Evolutionary conservation across 2,329 filamentous ascomycete genomes (phyloP).

Genomic region (Talaromyces islandicus): DNA sequence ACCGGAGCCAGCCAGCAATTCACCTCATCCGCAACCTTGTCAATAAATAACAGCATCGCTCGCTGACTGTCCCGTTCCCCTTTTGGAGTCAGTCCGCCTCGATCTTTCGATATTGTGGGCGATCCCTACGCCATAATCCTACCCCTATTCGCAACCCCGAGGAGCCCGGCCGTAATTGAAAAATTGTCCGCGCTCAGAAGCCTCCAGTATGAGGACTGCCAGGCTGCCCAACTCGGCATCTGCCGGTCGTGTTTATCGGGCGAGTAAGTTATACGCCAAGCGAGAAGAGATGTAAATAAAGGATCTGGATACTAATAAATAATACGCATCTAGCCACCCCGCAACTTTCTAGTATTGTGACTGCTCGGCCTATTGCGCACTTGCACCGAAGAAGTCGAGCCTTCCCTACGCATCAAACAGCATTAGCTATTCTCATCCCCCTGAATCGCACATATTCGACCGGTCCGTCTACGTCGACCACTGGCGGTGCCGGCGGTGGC

Average conservation of each 20-base stretch:
- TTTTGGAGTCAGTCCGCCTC: not conserved
- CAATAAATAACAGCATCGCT: not conserved
- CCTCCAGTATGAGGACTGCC: constrained; percentile 12
- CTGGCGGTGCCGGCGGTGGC: constrained; percentile 19
- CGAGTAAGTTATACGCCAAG: constrained; percentile 2
- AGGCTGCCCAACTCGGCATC: constrained; percentile 8
- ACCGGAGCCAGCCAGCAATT: not conserved
- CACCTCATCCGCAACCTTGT: not conserved
- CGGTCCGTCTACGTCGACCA: constrained; percentile 49
- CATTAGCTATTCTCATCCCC: constrained; percentile 54
- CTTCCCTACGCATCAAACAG: constrained; percentile 48
- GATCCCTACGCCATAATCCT: not conserved
- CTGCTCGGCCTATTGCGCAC: constrained; percentile 26
- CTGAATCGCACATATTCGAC: constrained; percentile 48
- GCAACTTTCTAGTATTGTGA: constrained; percentile 26
- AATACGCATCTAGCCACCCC: not conserved
- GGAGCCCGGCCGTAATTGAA: constrained; percentile 4
- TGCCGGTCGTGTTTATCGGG: constrained; percentile 7
- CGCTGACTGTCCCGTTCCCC: not conserved
- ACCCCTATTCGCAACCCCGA: constrained; percentile 1
- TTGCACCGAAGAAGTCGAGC: constrained; percentile 26
- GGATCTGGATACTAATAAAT: not conserved
- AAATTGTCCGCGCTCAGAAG: not conserved
- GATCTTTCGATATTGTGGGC: not conserved
- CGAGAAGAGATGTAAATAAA: not conserved